Base-by-base conservation (phyloP, 805 yeast species). In the Myxozyma neotropica region DNA sequence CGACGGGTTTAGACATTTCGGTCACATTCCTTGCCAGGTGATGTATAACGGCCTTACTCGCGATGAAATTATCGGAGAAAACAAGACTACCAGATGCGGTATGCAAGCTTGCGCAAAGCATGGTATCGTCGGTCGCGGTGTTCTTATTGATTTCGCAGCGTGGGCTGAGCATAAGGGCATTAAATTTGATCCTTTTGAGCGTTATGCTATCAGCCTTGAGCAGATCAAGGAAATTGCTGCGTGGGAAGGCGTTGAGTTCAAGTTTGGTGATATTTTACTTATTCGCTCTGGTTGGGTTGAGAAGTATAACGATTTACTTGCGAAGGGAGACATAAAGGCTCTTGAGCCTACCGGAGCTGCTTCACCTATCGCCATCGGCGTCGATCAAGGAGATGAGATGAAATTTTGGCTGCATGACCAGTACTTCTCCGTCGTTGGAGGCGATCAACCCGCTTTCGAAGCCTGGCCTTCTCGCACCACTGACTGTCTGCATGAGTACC, bases 71-170 rank as follows among this genome's bases (percentile, higher is more conserved):
- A 27, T 56, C 29, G 68, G 65, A 1, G 55, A 53, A 13, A 45
- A 57, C 17, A 51, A 46, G 45, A 36, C 67, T 15, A 43, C 57
- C 1, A 46, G 61, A 35, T 64, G 63, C 53, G 69, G 68, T 23
- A 67, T 64, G 59, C 68, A 61, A 53, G 68, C 57, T 19, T 57
- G 65, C 23, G 51, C 53, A 13, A 35, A 54, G 7, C 58, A 68
- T 42, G 76, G 76, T 1, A 71, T 73, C 38, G 74, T 70, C 19
- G 72, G 74, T 8, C 64, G 76, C 13, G 76, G 76, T 2, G 72
- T 73, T 15, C 59, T 73, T 33, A 54, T 73, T 1, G 76, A 73
- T 63, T 73, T 69, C 53, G 72, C 71, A 15, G 45, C 54, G 6
- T 73, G 68, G 65, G 74, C 74, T 0, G 63, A 69, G 43, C 64